These are phyloP conservation scores for Aspergillus japonicus DNA, from an alignment of 2,329 filamentous ascomycete genomes.

Conservation along the genomic window DNA sequence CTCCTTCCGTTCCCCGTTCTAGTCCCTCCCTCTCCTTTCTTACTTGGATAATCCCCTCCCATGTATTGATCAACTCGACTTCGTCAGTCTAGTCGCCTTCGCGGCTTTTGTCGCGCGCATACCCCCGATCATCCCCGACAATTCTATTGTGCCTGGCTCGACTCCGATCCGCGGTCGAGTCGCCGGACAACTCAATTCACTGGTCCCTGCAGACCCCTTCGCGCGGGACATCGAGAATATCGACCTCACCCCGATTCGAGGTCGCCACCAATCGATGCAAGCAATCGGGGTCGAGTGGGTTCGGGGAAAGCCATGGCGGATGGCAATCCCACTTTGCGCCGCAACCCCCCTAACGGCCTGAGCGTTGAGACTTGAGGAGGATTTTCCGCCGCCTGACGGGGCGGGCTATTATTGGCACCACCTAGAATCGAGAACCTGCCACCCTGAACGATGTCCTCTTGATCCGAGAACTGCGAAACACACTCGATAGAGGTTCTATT, in stretches of 20 bases:
- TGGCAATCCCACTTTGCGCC: not conserved
- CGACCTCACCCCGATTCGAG: not conserved
- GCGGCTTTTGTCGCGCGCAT: not conserved
- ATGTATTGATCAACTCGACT: no score
- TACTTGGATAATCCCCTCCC: no score
- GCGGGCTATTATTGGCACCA: not conserved
- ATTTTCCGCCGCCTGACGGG: not conserved
- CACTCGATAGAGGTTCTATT: not conserved
- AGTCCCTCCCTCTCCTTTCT: no score
- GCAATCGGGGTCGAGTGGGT: not conserved
- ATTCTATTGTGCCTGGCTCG: not conserved
- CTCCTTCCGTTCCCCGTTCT: not conserved
- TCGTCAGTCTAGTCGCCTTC: not conserved
- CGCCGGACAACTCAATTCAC: not conserved
- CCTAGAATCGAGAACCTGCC: not conserved
- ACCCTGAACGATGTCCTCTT: not conserved
- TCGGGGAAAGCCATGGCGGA: not conserved
- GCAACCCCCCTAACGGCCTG: slow-evolving; percentile 1
- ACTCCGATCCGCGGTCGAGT: not conserved
- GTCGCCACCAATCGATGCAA: not conserved
- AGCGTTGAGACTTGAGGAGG: not conserved
- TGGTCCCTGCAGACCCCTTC: slow-evolving; percentile 2
- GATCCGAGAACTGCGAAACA: not conserved
- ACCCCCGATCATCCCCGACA: not conserved
- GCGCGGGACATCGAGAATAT: not conserved